Percentiles rank a stretch among this genome's conserved stretches.
Conservation (phyloP, 768 basidiomycete species). For the Favolaschia claudopus region DNA sequence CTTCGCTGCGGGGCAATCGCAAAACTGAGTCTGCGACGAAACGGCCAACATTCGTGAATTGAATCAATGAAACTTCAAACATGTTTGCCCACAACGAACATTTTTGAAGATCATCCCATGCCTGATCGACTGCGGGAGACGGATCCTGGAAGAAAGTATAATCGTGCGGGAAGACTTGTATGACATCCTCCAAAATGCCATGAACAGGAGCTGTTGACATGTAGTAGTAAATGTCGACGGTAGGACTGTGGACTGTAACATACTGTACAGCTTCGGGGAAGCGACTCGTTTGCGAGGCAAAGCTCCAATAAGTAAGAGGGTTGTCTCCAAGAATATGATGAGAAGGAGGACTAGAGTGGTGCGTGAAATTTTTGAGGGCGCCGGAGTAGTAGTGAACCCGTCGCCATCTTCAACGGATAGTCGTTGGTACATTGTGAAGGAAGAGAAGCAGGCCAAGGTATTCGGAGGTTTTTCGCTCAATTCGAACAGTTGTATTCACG, state of each 20-base stretch:
- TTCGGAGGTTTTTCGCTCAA: background rate
- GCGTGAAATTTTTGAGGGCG: background rate
- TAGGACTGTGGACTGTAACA: slow-evolving; percentile 1
- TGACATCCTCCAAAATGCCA: slow-evolving; percentile 8
- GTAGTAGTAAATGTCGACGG: slow-evolving; percentile 2
- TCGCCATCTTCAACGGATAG: slow-evolving; percentile 7
- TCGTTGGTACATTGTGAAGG: slow-evolving; percentile 11
- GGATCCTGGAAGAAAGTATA: slow-evolving; percentile 2
- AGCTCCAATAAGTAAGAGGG: slow-evolving; percentile 2
- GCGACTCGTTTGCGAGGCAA: slow-evolving; percentile 7
- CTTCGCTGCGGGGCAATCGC: slow-evolving; percentile 7
- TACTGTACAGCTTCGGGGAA: slow-evolving; percentile 4
- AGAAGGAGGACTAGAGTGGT: slow-evolving; percentile 4
- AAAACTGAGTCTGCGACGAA: background rate
- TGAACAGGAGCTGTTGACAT: slow-evolving; percentile 8
- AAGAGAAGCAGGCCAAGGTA: background rate
- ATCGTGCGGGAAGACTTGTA: slow-evolving; percentile 6
- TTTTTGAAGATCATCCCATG: slow-evolving; percentile 6
- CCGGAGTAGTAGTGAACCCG: background rate
- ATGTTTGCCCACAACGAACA: background rate
- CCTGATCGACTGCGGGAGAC: slow-evolving; percentile 2
- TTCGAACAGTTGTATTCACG: too few relatives aligned
- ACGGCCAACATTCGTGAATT: too few relatives aligned
- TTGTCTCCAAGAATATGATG: slow-evolving; percentile 5
- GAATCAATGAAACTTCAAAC: background rate